Conservation (phyloP, 2,329 filamentous ascomycete species). For the Apiospora saccharicola region DNA sequence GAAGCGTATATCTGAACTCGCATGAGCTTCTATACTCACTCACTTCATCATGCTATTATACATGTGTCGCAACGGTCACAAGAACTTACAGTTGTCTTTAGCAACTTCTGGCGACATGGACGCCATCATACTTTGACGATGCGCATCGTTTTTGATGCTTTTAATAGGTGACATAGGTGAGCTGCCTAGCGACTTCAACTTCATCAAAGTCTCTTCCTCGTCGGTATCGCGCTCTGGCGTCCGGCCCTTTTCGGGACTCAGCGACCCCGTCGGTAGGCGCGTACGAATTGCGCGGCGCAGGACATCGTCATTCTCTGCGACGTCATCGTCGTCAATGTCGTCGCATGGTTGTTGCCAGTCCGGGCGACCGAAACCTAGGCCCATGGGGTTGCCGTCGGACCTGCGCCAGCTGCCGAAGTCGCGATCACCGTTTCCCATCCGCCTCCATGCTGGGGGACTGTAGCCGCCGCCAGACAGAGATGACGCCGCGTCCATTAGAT, state of each 20-base stretch:
- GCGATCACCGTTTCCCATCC: constrained; percentile 65
- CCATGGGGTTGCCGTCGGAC: constrained; percentile 59
- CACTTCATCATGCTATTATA: not conserved
- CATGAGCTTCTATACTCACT: constrained; percentile 30
- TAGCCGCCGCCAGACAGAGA: constrained; percentile 61
- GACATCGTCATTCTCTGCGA: constrained; percentile 49
- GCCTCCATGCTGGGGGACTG: constrained; percentile 67
- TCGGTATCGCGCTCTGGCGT: constrained; percentile 52
- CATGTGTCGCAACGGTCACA: not conserved
- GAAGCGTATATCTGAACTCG: constrained; percentile 79
- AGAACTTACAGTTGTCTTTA: constrained; percentile 59
- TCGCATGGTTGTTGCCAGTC: constrained; percentile 34
- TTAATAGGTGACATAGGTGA: constrained; percentile 39
- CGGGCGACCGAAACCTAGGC: constrained; percentile 49
- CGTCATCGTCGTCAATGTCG: constrained; percentile 37
- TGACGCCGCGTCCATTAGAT: constrained; percentile 37
- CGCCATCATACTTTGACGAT: constrained; percentile 39
- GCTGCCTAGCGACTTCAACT: constrained; percentile 42
- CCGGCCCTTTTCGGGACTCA: constrained; percentile 61
- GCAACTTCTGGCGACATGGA: constrained; percentile 41
- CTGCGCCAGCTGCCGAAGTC: constrained; percentile 68
- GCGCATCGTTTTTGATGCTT: constrained; percentile 31
- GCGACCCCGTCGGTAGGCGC: constrained; percentile 61
- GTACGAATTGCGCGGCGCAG: constrained; percentile 62
- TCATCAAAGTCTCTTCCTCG: constrained; percentile 48